Evolutionary conservation across 129 eudicot genomes (phyloP).

Genomic region (Centaurea solstitialis): DNA sequence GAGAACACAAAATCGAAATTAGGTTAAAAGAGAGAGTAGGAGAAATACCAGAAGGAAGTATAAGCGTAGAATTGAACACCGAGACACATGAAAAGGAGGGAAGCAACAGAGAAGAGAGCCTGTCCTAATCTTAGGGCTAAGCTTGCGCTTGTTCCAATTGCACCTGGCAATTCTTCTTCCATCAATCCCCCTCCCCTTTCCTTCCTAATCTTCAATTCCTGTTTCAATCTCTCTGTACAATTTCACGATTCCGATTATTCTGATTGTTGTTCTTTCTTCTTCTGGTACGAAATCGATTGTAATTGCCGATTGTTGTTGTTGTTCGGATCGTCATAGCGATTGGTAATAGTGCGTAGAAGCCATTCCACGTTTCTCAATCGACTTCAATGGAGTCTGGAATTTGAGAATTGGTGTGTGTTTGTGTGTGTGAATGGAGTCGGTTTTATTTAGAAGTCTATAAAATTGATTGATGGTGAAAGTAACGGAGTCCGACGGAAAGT

Average conservation of each 20-base stretch:
- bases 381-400: neutral
- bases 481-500: slow-evolving; percentile 12
- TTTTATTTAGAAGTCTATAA: too few relatives aligned
- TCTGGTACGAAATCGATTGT: neutral
- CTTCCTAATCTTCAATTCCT: neutral
- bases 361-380: slow-evolving; percentile 27
- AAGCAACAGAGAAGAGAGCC: slow-evolving; percentile 74
- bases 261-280: neutral
- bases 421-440: neutral
- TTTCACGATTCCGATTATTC: neutral
- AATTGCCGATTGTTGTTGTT: slow-evolving; percentile 3
- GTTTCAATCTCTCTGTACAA: neutral
- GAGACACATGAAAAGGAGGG: slow-evolving; percentile 86
- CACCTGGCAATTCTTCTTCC: slow-evolving; percentile 75
- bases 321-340: slow-evolving; percentile 20
- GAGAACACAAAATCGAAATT: neutral
- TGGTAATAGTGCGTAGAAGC: slow-evolving; percentile 27
- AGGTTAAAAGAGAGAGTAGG: neutral
- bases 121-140: slow-evolving; percentile 90
- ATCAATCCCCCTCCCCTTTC: slow-evolving; percentile 8
- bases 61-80: slow-evolving; percentile 76
- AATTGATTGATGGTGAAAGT: neutral
- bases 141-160: slow-evolving; percentile 91
- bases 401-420: neutral
- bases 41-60: slow-evolving; percentile 82